Percentiles rank a stretch among this genome's conserved stretches.
These are phyloP conservation scores for Gossypium ekmanianum DNA, from an alignment of 345 rosid species.

Conservation along the genomic window DNA sequence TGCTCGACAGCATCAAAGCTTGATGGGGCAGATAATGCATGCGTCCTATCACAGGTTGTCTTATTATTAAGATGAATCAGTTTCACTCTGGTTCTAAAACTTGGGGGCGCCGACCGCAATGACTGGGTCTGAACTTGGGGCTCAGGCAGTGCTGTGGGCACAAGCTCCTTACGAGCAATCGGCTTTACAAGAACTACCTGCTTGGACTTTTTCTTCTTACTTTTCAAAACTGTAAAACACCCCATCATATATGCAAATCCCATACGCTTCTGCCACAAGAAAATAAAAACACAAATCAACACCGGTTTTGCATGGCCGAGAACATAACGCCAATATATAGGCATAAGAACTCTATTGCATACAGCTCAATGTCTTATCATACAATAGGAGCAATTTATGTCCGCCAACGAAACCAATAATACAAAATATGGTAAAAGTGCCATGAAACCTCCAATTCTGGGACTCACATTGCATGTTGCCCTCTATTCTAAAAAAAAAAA, in stretches of 20 bases:
- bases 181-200: slow-evolving; percentile 39
- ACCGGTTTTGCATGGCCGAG: background rate
- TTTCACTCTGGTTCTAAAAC: slow-evolving; percentile 83
- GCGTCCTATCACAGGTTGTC: slow-evolving; percentile 37
- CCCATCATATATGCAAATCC: slow-evolving; percentile 51
- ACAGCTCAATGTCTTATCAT: background rate
- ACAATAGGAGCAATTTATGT: background rate
- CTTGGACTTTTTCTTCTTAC: slow-evolving; percentile 72
- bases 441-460: too few species aligned
- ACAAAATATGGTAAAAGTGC: background rate
- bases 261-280: slow-evolving; percentile 23
- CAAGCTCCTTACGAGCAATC: slow-evolving; percentile 46
- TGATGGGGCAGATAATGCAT: slow-evolving; percentile 80
- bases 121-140: slow-evolving; percentile 58
- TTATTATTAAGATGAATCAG: slow-evolving; percentile 42
- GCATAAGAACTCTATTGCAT: background rate
- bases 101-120: slow-evolving; percentile 88
- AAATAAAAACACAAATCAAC: slow-evolving; percentile 13
- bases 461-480: too few species aligned
- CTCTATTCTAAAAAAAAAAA: too few species aligned
- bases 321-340: background rate
- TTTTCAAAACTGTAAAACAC: slow-evolving; percentile 69
- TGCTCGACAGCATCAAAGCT: slow-evolving; percentile 80
- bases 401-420: background rate
- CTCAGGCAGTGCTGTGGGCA: slow-evolving; percentile 72